phyloP scores from a whole-genome alignment of 2,329 filamentous ascomycete genomes.

The Diaporthe batatas region DNA sequence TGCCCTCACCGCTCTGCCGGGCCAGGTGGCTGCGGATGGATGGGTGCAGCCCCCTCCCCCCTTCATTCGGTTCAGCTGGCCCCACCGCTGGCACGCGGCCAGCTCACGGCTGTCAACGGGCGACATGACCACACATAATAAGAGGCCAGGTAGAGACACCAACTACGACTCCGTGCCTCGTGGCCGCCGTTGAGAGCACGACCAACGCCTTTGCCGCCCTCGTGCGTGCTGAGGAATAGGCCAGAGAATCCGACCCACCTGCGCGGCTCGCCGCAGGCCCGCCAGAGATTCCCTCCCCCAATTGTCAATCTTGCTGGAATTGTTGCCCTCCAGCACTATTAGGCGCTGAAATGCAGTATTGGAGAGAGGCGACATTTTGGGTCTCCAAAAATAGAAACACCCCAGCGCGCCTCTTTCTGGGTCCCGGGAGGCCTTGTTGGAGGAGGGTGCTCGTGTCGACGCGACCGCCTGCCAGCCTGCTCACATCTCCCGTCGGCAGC shows the following conservation, averaged over 20 bases:
- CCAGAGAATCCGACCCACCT: not conserved
- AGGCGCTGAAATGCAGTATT: constrained; percentile 15
- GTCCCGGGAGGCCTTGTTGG: constrained; percentile 5
- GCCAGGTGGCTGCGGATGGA: not conserved
- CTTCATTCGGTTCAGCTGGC: not conserved
- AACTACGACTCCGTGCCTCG: not conserved
- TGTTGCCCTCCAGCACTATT: not conserved
- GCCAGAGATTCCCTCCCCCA: not conserved
- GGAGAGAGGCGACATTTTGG: constrained; percentile 23
- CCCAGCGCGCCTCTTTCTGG: not conserved
- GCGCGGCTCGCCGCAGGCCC: constrained; percentile 9
- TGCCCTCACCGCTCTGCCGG: constrained; percentile 34
- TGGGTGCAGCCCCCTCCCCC: not conserved
- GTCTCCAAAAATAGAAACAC: constrained; percentile 25
- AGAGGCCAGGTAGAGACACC: constrained; percentile 21
- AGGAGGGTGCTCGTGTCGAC: constrained; percentile 25
- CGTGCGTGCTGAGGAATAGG: not conserved
- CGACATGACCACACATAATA: not conserved
- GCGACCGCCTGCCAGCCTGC: too few relatives aligned
- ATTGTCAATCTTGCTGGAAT: constrained; percentile 6
- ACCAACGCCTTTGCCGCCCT: constrained; percentile 14
- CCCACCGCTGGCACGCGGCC: constrained; percentile 9
- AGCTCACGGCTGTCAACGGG: constrained; percentile 7
- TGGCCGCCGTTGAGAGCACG: constrained; percentile 16
- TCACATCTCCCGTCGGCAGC: constrained; percentile 22